These are phyloP conservation scores for Viola odorata DNA, from an alignment of 345 rosid species.

Conservation along the genomic window DNA sequence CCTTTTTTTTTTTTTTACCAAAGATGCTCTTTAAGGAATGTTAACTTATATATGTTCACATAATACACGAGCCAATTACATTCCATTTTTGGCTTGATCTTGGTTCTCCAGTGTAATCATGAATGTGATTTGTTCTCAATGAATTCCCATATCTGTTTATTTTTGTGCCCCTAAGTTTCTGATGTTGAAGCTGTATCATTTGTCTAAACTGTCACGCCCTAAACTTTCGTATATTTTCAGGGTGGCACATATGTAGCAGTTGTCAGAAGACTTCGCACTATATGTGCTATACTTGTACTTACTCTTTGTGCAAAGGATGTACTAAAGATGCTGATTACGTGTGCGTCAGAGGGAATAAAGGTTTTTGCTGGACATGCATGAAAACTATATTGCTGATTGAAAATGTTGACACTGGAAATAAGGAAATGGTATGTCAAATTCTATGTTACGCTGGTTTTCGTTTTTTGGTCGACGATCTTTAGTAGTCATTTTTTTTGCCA, in stretches of 20 bases:
- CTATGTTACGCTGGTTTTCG: not conserved
- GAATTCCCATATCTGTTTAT: too few relatives aligned
- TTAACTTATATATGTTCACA: too few relatives aligned
- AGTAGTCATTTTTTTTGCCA: not conserved
- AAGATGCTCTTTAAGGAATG: too few relatives aligned
- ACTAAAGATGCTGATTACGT: slow-evolving; percentile 79
- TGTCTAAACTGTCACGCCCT: not conserved
- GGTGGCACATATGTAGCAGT: slow-evolving; percentile 91
- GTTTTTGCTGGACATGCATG: slow-evolving; percentile 88
- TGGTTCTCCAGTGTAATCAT: too few relatives aligned
- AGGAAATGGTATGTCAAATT: slow-evolving; percentile 51
- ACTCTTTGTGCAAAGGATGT: slow-evolving; percentile 91
- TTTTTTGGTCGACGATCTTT: not conserved
- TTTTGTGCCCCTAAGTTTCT: not conserved
- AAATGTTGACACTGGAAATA: slow-evolving; percentile 42
- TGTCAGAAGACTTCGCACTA: slow-evolving; percentile 78
- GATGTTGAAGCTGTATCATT: not conserved
- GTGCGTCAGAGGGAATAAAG: slow-evolving; percentile 73
- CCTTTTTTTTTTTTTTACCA: too few relatives aligned
- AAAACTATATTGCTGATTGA: slow-evolving; percentile 86
- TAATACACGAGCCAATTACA: too few relatives aligned
- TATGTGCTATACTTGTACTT: slow-evolving; percentile 96
- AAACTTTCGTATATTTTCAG: slow-evolving; percentile 36
- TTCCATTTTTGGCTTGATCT: too few relatives aligned
- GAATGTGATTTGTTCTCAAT: too few relatives aligned